Evolutionary conservation across 2,329 filamentous ascomycete species (phyloP).

Genomic region (Bretziella fagacearum): DNA sequence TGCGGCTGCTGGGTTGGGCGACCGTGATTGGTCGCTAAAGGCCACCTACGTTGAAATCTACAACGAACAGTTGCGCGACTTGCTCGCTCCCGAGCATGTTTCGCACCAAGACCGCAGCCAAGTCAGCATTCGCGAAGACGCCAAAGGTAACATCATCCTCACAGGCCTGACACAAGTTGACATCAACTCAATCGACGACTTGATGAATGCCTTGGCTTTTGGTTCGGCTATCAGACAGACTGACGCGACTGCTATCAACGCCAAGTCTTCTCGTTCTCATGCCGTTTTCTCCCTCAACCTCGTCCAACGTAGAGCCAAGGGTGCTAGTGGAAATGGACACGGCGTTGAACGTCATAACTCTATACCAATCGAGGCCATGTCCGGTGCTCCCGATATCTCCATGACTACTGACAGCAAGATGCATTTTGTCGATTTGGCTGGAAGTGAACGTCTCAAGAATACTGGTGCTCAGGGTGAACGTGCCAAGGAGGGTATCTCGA

Average conservation of each 20-base stretch:
- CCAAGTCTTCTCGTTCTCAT: conserved; percentile 91
- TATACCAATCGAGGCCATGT: conserved; percentile 65
- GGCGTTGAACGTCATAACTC: conserved; percentile 67
- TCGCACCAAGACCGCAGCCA: conserved; percentile 51
- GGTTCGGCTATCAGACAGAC: conserved; percentile 92
- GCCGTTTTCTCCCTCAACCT: conserved; percentile 94
- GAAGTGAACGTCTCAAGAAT: conserved; percentile 92
- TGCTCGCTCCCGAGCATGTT: conserved; percentile 62
- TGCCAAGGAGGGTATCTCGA: conserved; percentile 91
- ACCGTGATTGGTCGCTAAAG: conserved; percentile 78
- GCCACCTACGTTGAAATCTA: conserved; percentile 97
- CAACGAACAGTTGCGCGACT: conserved; percentile 85
- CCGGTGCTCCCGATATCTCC: conserved; percentile 43
- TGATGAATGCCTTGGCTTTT: conserved; percentile 77
- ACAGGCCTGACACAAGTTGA: conserved; percentile 78
- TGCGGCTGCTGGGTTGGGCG: conserved; percentile 30
- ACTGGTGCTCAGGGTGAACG: conserved; percentile 89
- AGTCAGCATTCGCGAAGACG: conserved; percentile 88
- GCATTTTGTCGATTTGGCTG: conserved; percentile 94
- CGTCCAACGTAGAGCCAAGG: conserved; percentile 59
- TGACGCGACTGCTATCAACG: conserved; percentile 92
- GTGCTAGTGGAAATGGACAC: conserved; percentile 20
- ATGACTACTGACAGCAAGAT: conserved; percentile 94
- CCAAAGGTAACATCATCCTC: conserved; percentile 83
- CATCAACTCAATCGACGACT: conserved; percentile 80